A percentile compares a stretch with the other conserved stretches of the same genome.
Evolutionary conservation across 495 filamentous ascomycete genomes (phyloP).

Genomic region (Talaromyces trachyspermus): DNA sequence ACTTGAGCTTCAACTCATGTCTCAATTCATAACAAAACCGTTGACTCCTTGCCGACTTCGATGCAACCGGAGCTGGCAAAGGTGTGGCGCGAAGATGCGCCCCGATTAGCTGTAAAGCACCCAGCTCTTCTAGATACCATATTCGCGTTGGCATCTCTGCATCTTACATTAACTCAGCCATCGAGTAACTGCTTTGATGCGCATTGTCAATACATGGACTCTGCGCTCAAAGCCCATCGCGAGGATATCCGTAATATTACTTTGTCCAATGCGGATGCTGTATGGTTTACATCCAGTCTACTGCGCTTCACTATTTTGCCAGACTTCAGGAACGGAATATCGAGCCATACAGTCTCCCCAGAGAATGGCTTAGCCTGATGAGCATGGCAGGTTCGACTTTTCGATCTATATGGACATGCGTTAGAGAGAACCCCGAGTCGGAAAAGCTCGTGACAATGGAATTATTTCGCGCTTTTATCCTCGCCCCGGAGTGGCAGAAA

Average conservation of each 20-base stretch:
- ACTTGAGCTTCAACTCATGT: not conserved
- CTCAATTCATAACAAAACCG: not conserved
- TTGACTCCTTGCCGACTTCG: not conserved
- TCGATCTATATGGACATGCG: not conserved
- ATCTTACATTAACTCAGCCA: slow-evolving; percentile 7
- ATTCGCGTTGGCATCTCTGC: slow-evolving; percentile 24
- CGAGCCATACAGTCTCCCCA: slow-evolving; percentile 27
- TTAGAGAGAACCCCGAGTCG: not conserved
- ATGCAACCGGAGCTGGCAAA: slow-evolving; percentile 2
- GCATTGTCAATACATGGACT: slow-evolving; percentile 23
- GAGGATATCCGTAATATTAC: slow-evolving; percentile 22
- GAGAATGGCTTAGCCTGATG: slow-evolving; percentile 23
- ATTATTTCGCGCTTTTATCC: not conserved
- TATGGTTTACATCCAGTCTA: slow-evolving; percentile 13
- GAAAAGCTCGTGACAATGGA: not conserved
- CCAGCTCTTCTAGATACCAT: slow-evolving; percentile 30
- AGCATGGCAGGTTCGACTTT: not conserved
- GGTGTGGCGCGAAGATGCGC: slow-evolving; percentile 20
- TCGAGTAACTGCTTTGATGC: slow-evolving; percentile 14
- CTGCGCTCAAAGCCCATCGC: slow-evolving; percentile 28
- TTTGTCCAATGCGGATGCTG: slow-evolving; percentile 24
- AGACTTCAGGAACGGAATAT: not conserved
- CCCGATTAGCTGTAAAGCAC: slow-evolving; percentile 21
- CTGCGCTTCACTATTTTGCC: not conserved
- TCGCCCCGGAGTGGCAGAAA: not conserved